A percentile compares a stretch with the other conserved stretches of the same genome.
phyloP scores from a whole-genome alignment of 768 basidiomycete species.

The Podaxis sp. region DNA sequence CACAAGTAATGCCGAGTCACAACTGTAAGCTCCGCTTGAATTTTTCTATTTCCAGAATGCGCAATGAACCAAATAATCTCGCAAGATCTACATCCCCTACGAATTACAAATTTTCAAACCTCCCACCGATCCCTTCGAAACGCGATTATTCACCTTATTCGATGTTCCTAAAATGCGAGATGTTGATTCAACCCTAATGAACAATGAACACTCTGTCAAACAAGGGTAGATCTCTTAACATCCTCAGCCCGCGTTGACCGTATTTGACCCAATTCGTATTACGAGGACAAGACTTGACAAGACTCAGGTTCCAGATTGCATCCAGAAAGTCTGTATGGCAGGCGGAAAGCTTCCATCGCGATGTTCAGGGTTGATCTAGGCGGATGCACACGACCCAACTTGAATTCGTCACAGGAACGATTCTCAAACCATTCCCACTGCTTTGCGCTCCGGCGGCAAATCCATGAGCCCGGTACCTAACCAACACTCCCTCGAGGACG shows the following conservation, averaged over 20 bases:
- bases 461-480: slow-evolving; percentile 21
- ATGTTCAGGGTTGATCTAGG: slow-evolving; percentile 10
- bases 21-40: slow-evolving; percentile 30
- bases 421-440: slow-evolving; percentile 20
- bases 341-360: slow-evolving; percentile 1
- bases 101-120: slow-evolving; percentile 5
- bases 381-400: slow-evolving; percentile 2
- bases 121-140: neutral
- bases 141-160: neutral
- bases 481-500: slow-evolving; percentile 1
- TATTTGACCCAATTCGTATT: slow-evolving; percentile 9
- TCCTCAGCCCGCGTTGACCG: neutral
- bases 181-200: neutral
- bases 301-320: neutral
- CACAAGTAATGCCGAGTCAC: slow-evolving; percentile 25
- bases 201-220: neutral
- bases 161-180: slow-evolving; percentile 2
- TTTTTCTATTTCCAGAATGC: slow-evolving; percentile 14
- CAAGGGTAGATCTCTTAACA: slow-evolving; percentile 8
- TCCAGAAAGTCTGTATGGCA: slow-evolving; percentile 10
- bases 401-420: slow-evolving; percentile 35
- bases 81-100: slow-evolving; percentile 2
- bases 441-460: slow-evolving; percentile 27
- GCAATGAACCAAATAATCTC: slow-evolving; percentile 15
- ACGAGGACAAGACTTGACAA: neutral